Evolutionary conservation across 441 rosid genomes (phyloP).

Genomic region (Arabidopsis hybrid): DNA sequence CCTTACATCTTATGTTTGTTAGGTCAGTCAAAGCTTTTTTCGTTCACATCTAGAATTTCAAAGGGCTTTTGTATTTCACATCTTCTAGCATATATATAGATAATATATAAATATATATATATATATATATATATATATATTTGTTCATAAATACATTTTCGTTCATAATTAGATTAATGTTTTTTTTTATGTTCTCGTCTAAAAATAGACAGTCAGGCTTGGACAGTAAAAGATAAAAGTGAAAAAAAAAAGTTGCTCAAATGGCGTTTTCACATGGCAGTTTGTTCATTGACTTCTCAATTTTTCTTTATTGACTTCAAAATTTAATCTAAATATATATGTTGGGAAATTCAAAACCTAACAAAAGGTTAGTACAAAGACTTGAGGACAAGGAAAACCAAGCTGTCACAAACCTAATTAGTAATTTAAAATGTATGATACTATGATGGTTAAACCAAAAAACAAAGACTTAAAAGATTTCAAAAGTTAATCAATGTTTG

Average conservation of each 20-base stretch:
- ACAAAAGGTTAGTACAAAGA: conserved; percentile 45
- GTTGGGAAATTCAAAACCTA: conserved; percentile 44
- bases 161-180: neutral
- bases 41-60: conserved; percentile 22
- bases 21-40: conserved; percentile 32
- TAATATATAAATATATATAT: no score
- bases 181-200: neutral
- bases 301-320: conserved; percentile 36
- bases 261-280: conserved; percentile 44
- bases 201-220: conserved; percentile 18
- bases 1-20: conserved; percentile 12
- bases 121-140: neutral
- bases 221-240: conserved; percentile 35
- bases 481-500: conserved; percentile 41
- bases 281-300: conserved; percentile 45
- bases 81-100: neutral
- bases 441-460: neutral
- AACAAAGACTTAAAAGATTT: conserved; percentile 20
- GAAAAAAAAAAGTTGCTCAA: conserved; percentile 21
- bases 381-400: conserved; percentile 39
- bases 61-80: conserved; percentile 17
- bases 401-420: conserved; percentile 43
- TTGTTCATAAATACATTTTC: neutral
- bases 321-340: neutral
- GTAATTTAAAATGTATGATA: conserved; percentile 15